Conservation (phyloP, 805 yeast species). For the Starmerella davenportii region DNA sequence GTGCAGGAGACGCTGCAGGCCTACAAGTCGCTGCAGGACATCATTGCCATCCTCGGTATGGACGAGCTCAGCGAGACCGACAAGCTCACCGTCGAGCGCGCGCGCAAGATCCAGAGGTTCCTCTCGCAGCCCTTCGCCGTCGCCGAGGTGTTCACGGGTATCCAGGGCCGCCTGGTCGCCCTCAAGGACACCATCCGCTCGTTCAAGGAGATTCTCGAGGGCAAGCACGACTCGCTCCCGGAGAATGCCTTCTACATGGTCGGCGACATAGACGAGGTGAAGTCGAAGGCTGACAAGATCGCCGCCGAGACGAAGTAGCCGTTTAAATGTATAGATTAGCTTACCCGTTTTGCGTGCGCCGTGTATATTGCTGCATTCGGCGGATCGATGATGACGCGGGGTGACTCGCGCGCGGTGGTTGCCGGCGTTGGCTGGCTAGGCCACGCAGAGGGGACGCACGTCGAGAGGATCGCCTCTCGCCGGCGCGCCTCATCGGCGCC, state of each 20-base stretch:
- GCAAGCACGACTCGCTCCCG: conserved; percentile 97
- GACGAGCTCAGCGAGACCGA: conserved; percentile 98
- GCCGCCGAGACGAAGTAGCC: conserved; percentile 48
- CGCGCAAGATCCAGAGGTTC: conserved; percentile 99
- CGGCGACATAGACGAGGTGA: conserved; percentile 97
- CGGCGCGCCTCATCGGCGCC: too few species aligned
- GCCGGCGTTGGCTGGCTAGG: too few species aligned
- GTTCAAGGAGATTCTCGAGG: conserved; percentile 92
- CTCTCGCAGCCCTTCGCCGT: conserved; percentile 99
- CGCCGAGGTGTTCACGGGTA: conserved; percentile 99
- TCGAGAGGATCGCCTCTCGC: too few species aligned
- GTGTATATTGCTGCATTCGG: too few species aligned
- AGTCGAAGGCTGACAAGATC: conserved; percentile 97
- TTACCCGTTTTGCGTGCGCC: background rate
- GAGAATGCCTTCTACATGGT: conserved; percentile 99
- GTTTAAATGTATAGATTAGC: background rate
- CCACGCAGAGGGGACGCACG: too few species aligned
- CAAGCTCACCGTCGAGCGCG: conserved; percentile 99
- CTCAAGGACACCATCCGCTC: conserved; percentile 86
- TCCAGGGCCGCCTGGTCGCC: conserved; percentile 93
- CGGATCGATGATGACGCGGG: too few species aligned
- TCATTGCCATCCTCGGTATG: conserved; percentile 99
- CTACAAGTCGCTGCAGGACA: conserved; percentile 98
- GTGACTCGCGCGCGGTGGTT: too few species aligned
- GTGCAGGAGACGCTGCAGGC: conserved; percentile 99